These are phyloP conservation scores for Diplodia mutila DNA, from an alignment of 2,329 filamentous ascomycete genomes.

Conservation along the genomic window DNA sequence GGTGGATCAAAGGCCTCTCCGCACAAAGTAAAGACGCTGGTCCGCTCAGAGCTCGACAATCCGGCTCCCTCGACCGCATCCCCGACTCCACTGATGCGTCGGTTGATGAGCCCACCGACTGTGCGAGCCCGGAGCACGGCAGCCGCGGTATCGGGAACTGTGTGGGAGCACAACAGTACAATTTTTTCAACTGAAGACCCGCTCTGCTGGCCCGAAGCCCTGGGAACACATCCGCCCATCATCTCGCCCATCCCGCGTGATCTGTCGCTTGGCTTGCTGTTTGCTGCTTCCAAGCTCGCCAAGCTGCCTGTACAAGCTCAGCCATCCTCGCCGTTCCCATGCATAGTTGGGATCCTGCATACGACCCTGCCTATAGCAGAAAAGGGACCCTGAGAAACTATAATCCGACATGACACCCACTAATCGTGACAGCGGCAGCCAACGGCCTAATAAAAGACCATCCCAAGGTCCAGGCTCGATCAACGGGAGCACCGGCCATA, in stretches of 20 bases:
- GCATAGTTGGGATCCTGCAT: not conserved
- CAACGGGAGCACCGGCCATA: not conserved
- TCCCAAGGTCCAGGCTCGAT: not conserved
- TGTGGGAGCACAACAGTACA: no score
- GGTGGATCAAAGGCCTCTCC: not conserved
- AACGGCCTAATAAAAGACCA: no score
- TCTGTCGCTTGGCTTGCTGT: not conserved
- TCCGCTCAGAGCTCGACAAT: slow-evolving; percentile 7
- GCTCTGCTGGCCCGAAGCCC: not conserved
- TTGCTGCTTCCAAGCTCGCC: not conserved
- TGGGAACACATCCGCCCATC: not conserved
- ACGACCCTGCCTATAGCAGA: not conserved
- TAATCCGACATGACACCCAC: no score
- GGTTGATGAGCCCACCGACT: not conserved
- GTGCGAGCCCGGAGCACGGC: not conserved
- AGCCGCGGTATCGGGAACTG: not conserved
- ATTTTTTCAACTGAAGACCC: not conserved
- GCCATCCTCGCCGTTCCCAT: not conserved
- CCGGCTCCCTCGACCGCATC: not conserved
- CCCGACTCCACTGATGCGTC: slow-evolving; percentile 10
- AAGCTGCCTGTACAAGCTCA: not conserved
- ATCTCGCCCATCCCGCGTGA: not conserved
- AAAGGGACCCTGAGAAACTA: not conserved
- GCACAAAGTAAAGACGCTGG: not conserved
- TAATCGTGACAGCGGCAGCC: no score